These are phyloP conservation scores for Inosperma sp. DNA, from an alignment of 768 basidiomycete species.

Conservation along the genomic window DNA sequence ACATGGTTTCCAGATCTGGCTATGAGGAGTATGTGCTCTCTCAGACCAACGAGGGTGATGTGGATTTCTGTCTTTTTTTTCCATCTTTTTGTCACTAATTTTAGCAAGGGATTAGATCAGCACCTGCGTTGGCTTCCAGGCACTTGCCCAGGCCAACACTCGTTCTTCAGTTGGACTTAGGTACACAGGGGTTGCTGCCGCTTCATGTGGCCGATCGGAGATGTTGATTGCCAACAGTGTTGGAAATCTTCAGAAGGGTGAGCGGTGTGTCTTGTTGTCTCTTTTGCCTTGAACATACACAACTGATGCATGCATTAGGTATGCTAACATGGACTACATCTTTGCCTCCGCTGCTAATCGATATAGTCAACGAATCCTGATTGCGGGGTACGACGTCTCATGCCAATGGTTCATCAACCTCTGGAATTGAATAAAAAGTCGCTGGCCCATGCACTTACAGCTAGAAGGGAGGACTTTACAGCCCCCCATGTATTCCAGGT, in stretches of 20 bases:
- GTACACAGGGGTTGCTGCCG: too few species aligned
- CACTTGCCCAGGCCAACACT: too few species aligned
- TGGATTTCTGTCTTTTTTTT: background rate
- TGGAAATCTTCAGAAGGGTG: too few species aligned
- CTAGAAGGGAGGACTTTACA: too few species aligned
- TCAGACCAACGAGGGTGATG: background rate
- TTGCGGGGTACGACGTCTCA: conserved; percentile 10
- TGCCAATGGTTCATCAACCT: conserved; percentile 14
- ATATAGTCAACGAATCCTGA: background rate
- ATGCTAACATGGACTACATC: background rate
- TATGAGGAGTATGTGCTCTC: background rate
- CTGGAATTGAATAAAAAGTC: conserved; percentile 20
- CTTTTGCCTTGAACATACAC: background rate
- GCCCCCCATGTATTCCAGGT: too few species aligned
- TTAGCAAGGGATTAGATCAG: conserved; percentile 21
- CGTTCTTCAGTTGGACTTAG: too few species aligned
- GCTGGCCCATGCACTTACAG: too few species aligned
- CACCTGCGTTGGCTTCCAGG: conserved; percentile 21
- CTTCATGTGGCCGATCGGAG: too few species aligned
- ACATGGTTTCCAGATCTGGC: background rate
- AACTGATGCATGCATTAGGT: background rate
- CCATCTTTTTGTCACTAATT: too few species aligned
- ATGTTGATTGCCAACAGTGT: too few species aligned
- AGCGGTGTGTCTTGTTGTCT: too few species aligned
- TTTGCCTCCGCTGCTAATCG: background rate